Percentiles rank a stretch among this genome's conserved stretches.
Conservation (phyloP, 805 yeast genomes). For the Candida germanica region DNA sequence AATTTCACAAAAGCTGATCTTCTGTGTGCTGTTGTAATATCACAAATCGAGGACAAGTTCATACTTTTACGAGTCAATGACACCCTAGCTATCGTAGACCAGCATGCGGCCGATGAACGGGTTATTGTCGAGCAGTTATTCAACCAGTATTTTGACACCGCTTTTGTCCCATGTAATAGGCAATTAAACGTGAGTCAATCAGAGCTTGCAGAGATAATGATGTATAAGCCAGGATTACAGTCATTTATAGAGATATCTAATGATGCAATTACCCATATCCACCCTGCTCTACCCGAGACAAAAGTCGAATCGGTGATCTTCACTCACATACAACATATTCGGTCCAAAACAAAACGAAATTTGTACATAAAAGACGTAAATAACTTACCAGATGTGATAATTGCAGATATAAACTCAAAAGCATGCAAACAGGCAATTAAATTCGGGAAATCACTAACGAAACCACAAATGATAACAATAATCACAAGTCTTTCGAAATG, state of each 20-base stretch:
- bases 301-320: too few relatives aligned
- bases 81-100: conserved; percentile 55
- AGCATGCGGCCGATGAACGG: conserved; percentile 85
- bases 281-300: too few relatives aligned
- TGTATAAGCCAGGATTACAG: too few relatives aligned
- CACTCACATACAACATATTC: neutral
- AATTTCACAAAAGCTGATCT: conserved; percentile 20
- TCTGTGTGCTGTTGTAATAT: conserved; percentile 3
- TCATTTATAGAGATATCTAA: too few relatives aligned
- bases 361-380: conserved; percentile 12
- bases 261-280: too few relatives aligned
- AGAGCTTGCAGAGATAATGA: too few relatives aligned
- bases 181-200: too few relatives aligned
- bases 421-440: conserved; percentile 70
- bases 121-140: conserved; percentile 54
- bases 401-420: conserved; percentile 51
- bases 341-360: too few relatives aligned
- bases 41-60: conserved; percentile 63
- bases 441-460: conserved; percentile 60
- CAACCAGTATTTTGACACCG: conserved; percentile 33
- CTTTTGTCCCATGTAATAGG: neutral
- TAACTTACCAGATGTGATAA: conserved; percentile 48
- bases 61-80: conserved; percentile 42
- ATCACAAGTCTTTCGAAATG: conserved; percentile 46
- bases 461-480: conserved; percentile 43